Base-by-base conservation (phyloP, 2,329 filamentous ascomycete species). In the Apiospora saccharicola region DNA sequence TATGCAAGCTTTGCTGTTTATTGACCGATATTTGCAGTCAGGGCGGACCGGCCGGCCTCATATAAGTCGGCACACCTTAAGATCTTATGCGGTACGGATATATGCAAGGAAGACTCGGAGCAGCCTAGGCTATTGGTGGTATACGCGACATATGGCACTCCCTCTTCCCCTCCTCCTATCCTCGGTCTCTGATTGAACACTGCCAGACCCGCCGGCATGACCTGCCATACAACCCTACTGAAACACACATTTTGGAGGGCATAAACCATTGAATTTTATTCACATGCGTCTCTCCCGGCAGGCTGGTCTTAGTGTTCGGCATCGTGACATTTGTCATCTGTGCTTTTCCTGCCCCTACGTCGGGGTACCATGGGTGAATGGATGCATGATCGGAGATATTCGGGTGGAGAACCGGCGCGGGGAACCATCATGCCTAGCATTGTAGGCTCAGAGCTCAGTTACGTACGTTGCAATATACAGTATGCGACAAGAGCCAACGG, bases 341-440 rank as follows among this genome's bases (percentile, higher is more conserved):
- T 64, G 57, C 57, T n/a, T 61, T 53, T 53, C 51, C 22, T 19
- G 53, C 53, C 16, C 37, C 37, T 41, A 41, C 26, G 26, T 22
- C 30, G 51, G 34, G 19, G 57, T 37, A 41, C 57, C 30, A 64
- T 64, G 57, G 57, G 34, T 13, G 57, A 64, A 64, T 41, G 57
- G 57, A 57, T 41, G 57, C 57, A 37, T 41, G 57, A 64, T 64
- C 57, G 57, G 57, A 64, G 57, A 64, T 37, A 64, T 64, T 64
- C 57, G 57, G 57, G 57, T 64, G 57, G 57, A n/a, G 57, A 64
- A 34, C 34, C 14, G 57, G 34, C 57, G 57, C 57, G 57, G 57
- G 57, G 57, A 64, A 64, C 30, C 16, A 64, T 64, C 30, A 64
- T 41, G 57, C 51, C 26, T 51, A 51, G 49, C 24, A 51, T 51